Conservation (phyloP, 2,329 filamentous ascomycete species). For the Aspergillus tamarii region DNA sequence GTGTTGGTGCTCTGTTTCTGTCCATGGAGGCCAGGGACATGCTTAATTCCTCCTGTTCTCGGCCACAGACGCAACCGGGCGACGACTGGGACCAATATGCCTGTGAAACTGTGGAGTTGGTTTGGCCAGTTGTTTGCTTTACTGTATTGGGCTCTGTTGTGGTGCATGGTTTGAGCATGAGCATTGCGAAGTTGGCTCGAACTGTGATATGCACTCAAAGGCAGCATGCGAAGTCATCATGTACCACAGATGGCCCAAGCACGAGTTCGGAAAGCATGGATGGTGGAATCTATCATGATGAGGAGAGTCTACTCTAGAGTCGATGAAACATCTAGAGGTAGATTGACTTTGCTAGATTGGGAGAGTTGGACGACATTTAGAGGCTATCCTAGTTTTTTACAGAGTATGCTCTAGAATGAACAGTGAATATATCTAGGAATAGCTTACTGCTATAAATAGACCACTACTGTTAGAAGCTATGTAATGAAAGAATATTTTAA, state of each 20-base stretch:
- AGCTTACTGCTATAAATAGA: no score
- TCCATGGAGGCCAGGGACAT: neutral
- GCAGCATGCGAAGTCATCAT: neutral
- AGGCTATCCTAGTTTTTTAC: neutral
- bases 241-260: neutral
- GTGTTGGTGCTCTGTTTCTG: neutral
- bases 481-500: no score
- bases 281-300: neutral
- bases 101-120: neutral
- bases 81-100: neutral
- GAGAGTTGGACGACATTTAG: neutral
- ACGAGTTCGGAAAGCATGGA: neutral
- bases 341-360: neutral
- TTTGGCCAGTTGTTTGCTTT: constrained; percentile 1
- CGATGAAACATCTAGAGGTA: neutral
- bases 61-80: no score
- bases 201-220: neutral
- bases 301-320: neutral
- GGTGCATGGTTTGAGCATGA: constrained; percentile 4
- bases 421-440: neutral
- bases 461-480: no score
- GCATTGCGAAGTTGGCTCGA: neutral
- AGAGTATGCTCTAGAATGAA: neutral
- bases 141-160: neutral
- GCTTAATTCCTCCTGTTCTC: neutral